A percentile compares a stretch with the other conserved stretches of the same genome.
phyloP scores from a whole-genome alignment of 805 yeast species.

The Ogataea nakhonphanomensis region DNA sequence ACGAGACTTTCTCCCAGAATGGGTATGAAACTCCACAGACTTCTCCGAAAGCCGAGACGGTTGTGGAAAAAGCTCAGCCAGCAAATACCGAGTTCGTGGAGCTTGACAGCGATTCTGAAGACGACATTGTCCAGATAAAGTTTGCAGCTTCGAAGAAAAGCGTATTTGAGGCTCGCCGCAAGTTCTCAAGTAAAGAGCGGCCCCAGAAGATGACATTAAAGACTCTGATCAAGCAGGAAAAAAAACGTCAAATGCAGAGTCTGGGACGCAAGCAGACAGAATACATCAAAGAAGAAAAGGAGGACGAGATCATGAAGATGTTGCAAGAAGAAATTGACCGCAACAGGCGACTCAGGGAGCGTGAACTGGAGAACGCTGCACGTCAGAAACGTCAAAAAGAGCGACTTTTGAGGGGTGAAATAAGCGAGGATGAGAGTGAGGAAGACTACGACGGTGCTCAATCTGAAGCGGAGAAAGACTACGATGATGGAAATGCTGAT shows the following conservation, averaged over 20 bases:
- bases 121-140: constrained; percentile 16
- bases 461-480: constrained; percentile 24
- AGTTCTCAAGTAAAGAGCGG: constrained; percentile 13
- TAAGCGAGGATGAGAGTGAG: constrained; percentile 32
- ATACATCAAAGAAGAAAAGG: constrained; percentile 10
- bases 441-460: constrained; percentile 22
- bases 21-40: constrained; percentile 17
- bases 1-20: constrained; percentile 19
- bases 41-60: constrained; percentile 15
- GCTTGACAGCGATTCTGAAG: constrained; percentile 19
- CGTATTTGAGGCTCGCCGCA: constrained; percentile 16
- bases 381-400: constrained; percentile 10
- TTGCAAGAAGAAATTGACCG: constrained; percentile 23
- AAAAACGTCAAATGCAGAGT: constrained; percentile 15
- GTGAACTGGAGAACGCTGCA: constrained; percentile 15
- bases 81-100: constrained; percentile 8
- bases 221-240: constrained; percentile 16
- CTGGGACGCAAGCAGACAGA: constrained; percentile 14
- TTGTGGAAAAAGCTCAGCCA: background rate
- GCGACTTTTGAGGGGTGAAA: constrained; percentile 21
- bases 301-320: constrained; percentile 22
- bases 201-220: constrained; percentile 14
- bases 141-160: constrained; percentile 14
- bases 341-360: constrained; percentile 13
- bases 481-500: constrained; percentile 21